phyloP scores from a whole-genome alignment of 257 asterid genomes.

The Solanum paucissectum region DNA sequence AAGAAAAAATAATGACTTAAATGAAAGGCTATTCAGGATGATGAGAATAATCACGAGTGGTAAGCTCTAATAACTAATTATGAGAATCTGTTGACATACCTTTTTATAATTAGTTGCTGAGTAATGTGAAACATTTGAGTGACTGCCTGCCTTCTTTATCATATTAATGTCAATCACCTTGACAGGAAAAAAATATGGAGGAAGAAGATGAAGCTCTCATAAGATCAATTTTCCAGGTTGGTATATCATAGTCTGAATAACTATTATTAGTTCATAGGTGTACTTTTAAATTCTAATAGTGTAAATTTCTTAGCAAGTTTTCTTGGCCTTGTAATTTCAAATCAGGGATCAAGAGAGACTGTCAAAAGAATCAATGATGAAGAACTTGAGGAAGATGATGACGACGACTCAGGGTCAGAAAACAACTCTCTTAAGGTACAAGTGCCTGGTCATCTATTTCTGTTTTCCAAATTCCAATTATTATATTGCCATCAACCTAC shows the following conservation, averaged over 20 bases:
- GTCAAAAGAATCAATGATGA: conserved; percentile 55
- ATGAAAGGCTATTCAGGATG: background rate
- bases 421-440: conserved; percentile 36
- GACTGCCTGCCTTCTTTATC: background rate
- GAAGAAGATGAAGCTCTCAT: conserved; percentile 78
- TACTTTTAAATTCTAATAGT: background rate
- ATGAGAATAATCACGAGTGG: background rate
- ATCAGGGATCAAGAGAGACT: conserved; percentile 38
- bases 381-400: conserved; percentile 26
- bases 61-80: background rate
- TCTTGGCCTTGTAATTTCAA: background rate
- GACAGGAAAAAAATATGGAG: conserved; percentile 45
- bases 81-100: background rate
- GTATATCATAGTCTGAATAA: background rate
- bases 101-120: background rate
- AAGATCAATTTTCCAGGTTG: conserved; percentile 45
- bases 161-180: background rate
- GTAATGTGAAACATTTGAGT: background rate
- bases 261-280: background rate
- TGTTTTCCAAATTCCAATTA: background rate
- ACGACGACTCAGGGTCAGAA: conserved; percentile 23
- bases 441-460: background rate
- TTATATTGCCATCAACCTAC: background rate
- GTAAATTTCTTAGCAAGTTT: background rate
- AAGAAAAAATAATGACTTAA: background rate